A percentile compares a stretch with the other conserved stretches of the same genome.
Conservation (phyloP, 1,139 yeast genomes). For the Meyerozyma athensensis region DNA sequence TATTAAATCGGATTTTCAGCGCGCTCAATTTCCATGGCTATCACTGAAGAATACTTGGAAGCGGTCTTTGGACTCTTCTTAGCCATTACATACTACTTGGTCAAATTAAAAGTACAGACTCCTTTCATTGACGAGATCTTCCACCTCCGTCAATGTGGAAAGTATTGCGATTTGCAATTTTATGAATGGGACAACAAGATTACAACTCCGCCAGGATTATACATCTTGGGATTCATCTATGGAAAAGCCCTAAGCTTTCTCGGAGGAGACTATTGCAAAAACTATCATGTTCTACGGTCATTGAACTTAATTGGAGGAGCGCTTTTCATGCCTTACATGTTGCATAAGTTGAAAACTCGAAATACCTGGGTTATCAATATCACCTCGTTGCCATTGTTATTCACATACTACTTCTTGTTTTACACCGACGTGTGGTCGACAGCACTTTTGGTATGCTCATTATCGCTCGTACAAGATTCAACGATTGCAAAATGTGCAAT, state of each 20-base stretch:
- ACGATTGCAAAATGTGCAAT: slow-evolving; percentile 14
- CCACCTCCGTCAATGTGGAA: slow-evolving; percentile 75
- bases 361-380: slow-evolving; percentile 46
- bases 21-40: neutral
- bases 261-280: slow-evolving; percentile 25
- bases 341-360: slow-evolving; percentile 21
- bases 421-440: slow-evolving; percentile 96
- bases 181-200: slow-evolving; percentile 79
- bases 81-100: neutral
- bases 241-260: slow-evolving; percentile 25
- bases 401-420: slow-evolving; percentile 69
- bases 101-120: slow-evolving; percentile 20
- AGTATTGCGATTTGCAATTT: slow-evolving; percentile 60
- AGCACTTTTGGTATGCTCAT: slow-evolving; percentile 47
- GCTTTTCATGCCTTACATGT: slow-evolving; percentile 44
- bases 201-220: slow-evolving; percentile 96
- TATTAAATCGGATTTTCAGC: neutral
- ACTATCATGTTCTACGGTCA: slow-evolving; percentile 46
- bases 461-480: slow-evolving; percentile 35
- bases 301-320: slow-evolving; percentile 64
- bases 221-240: slow-evolving; percentile 55
- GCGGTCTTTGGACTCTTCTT: neutral
- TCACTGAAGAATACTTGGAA: neutral
- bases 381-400: slow-evolving; percentile 62
- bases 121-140: slow-evolving; percentile 75